These are phyloP conservation scores for Penicillium sp. DNA, from an alignment of 2,329 filamentous ascomycete genomes.

Conservation along the genomic window DNA sequence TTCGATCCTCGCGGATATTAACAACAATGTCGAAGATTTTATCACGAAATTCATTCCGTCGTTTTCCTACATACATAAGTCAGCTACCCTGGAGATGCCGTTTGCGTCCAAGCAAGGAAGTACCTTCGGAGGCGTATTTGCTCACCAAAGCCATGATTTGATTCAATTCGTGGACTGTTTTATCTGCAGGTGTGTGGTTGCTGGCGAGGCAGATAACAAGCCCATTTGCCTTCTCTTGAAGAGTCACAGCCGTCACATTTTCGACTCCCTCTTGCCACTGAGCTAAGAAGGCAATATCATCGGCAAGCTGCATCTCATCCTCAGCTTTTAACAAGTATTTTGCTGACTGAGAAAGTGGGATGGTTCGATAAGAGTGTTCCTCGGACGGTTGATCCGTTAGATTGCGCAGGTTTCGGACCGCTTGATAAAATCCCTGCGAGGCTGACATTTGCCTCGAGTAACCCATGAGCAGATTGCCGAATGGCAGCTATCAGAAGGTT, in stretches of 20 bases:
- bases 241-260: background rate
- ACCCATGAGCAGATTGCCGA: background rate
- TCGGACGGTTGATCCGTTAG: background rate
- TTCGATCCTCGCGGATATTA: background rate
- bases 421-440: background rate
- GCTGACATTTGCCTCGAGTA: background rate
- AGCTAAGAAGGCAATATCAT: background rate
- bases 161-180: background rate
- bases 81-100: background rate
- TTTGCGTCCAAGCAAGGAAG: background rate
- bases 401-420: background rate
- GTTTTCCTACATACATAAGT: background rate
- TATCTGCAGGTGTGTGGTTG: background rate
- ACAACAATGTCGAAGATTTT: background rate
- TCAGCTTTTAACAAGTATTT: background rate
- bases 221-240: background rate
- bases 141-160: background rate
- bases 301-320: background rate
- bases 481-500: background rate
- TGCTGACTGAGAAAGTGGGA: background rate
- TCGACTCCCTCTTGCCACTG: background rate
- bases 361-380: background rate
- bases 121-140: background rate
- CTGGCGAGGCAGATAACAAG: background rate
- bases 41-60: background rate